phyloP scores from a whole-genome alignment of 192 early-diverging fungal genomes.

The Coemansia erecta region DNA sequence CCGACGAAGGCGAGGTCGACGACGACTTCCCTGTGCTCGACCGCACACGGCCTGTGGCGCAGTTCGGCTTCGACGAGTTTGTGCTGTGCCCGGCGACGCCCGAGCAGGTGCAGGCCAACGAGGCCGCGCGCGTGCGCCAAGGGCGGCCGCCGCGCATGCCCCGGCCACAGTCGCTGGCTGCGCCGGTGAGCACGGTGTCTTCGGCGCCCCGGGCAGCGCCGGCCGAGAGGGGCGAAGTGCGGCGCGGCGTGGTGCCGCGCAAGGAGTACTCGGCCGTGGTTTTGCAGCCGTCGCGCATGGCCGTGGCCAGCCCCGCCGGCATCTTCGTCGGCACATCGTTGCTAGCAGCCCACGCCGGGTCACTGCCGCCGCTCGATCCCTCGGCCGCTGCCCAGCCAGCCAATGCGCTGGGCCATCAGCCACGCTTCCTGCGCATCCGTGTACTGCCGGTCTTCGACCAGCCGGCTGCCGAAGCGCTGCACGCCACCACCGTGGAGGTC shows the following conservation, averaged over 20 bases:
- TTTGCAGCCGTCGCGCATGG: conserved; percentile 37
- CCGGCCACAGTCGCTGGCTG: conserved; percentile 24
- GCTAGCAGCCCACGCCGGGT: conserved; percentile 5
- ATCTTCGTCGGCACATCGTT: conserved; percentile 37
- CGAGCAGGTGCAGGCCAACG: conserved; percentile 63
- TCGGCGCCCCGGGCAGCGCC: not conserved
- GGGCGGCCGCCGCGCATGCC: conserved; percentile 39
- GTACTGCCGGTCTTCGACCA: conserved; percentile 17
- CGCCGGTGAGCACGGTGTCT: not conserved
- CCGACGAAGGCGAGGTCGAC: conserved; percentile 93
- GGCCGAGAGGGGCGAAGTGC: not conserved
- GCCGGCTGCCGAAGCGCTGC: conserved; percentile 64
- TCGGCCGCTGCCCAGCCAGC: not conserved
- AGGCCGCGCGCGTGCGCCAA: conserved; percentile 46
- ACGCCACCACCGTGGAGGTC: conserved; percentile 86
- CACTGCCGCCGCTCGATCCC: conserved; percentile 7
- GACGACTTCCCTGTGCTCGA: conserved; percentile 97
- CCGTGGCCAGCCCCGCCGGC: conserved; percentile 29
- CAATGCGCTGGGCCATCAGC: conserved; percentile 7
- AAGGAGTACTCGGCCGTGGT: conserved; percentile 23
- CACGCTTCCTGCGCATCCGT: conserved; percentile 30
- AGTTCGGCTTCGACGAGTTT: conserved; percentile 88
- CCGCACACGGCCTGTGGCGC: conserved; percentile 77
- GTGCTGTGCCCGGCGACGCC: conserved; percentile 79
- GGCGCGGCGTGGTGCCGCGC: conserved; percentile 12